These are phyloP conservation scores for Pythium scleroteichum DNA, from an alignment of 352 stramenopile genomes.

Conservation along the genomic window DNA sequence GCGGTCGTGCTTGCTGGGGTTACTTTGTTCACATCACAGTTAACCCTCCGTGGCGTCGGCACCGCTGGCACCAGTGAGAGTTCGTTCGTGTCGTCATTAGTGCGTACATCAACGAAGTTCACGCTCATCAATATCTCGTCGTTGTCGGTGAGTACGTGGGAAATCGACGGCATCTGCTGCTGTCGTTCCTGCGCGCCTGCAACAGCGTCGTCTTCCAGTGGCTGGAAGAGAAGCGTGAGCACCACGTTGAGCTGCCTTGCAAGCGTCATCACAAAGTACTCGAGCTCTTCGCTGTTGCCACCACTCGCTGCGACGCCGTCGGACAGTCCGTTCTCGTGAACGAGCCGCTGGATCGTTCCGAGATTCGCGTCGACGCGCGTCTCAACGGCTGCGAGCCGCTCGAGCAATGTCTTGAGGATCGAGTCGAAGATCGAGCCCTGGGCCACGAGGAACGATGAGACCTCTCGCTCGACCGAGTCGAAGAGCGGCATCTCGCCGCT, in stretches of 20 bases:
- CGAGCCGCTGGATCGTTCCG: conserved; percentile 6
- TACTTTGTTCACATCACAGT: too few species aligned
- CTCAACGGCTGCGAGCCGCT: conserved; percentile 49
- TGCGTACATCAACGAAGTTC: conserved; percentile 10
- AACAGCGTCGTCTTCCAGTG: conserved; percentile 33
- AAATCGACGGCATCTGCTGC: conserved; percentile 42
- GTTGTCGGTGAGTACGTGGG: conserved; percentile 60
- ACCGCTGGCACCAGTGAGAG: neutral
- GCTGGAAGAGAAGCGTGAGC: conserved; percentile 61
- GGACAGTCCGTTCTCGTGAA: neutral
- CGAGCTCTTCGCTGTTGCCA: conserved; percentile 33
- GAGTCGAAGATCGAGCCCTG: conserved; percentile 67
- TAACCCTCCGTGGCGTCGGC: too few species aligned
- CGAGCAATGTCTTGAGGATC: conserved; percentile 56
- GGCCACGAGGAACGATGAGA: conserved; percentile 69
- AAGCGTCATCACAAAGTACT: conserved; percentile 60
- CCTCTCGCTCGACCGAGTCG: conserved; percentile 58
- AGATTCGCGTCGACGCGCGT: conserved; percentile 35
- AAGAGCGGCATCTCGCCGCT: conserved; percentile 76
- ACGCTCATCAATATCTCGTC: conserved; percentile 58
- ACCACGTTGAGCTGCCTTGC: conserved; percentile 61
- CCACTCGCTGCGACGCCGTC: neutral
- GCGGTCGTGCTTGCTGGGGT: too few species aligned
- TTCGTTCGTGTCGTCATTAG: too few species aligned
- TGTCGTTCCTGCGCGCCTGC: conserved; percentile 37